Evolutionary conservation across 805 yeast genomes (phyloP).

Genomic region (Zygosaccharomyces lentus): DNA sequence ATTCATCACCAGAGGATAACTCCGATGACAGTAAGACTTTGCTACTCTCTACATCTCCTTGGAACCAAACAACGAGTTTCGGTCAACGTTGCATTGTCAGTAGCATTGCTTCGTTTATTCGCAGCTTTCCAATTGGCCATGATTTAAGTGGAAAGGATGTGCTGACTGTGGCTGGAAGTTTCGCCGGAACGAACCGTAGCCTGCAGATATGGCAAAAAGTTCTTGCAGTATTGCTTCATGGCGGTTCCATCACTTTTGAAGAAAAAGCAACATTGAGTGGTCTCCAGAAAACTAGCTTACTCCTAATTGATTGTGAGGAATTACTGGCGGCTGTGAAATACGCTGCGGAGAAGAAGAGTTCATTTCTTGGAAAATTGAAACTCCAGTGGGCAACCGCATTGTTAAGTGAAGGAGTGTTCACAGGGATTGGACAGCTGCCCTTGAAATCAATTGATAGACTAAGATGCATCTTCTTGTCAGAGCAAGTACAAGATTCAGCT

Average conservation of each 20-base stretch:
- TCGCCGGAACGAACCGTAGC: constrained; percentile 15
- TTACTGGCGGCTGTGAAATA: constrained; percentile 9
- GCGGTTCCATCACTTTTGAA: constrained; percentile 32
- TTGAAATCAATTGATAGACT: constrained; percentile 23
- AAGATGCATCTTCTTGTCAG: constrained; percentile 43
- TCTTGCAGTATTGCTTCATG: constrained; percentile 33
- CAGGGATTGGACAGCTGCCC: constrained; percentile 30
- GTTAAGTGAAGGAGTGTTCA: constrained; percentile 49
- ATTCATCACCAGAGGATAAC: constrained; percentile 30
- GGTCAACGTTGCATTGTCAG: constrained; percentile 52
- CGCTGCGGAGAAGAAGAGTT: not conserved
- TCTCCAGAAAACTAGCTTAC: constrained; percentile 18
- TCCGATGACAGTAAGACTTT: constrained; percentile 37
- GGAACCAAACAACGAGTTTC: constrained; percentile 34
- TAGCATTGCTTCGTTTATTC: constrained; percentile 47
- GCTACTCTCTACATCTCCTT: constrained; percentile 24
- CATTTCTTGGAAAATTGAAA: constrained; percentile 23
- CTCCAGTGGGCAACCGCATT: constrained; percentile 40
- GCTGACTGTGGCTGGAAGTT: constrained; percentile 27
- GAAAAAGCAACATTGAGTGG: constrained; percentile 22
- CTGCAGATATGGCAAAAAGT: constrained; percentile 45
- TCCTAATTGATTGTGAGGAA: constrained; percentile 18
- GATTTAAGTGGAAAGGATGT: constrained; percentile 35
- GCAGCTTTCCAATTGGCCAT: constrained; percentile 35
- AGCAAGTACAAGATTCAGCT: constrained; percentile 21